Conservation (phyloP, 257 asterid species). For the Capsicum pubescens region DNA sequence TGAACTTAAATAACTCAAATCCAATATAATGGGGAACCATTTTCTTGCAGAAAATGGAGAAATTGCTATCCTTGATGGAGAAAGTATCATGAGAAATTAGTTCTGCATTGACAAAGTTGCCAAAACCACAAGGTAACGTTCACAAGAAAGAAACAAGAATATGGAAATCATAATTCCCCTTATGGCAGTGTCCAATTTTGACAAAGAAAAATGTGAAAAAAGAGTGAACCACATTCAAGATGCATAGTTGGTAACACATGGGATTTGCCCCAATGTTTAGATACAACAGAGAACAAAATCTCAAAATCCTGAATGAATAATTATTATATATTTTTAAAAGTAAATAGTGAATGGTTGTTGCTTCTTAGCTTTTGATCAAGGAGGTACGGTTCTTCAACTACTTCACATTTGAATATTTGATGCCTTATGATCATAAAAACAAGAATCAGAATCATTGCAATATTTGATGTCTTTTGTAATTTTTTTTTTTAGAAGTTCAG, state of each 20-base stretch:
- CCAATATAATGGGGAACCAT: too few relatives aligned
- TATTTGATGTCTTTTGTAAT: neutral
- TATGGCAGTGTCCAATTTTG: conserved; percentile 15
- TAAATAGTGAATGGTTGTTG: conserved; percentile 7
- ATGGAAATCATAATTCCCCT: neutral
- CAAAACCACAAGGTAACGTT: neutral
- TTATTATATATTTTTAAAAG: neutral
- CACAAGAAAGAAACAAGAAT: conserved; percentile 15
- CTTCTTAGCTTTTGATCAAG: neutral
- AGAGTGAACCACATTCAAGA: conserved; percentile 21
- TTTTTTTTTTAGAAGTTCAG: too few relatives aligned
- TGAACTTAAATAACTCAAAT: too few relatives aligned
- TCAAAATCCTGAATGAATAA: neutral
- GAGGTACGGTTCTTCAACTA: neutral
- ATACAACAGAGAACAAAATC: conserved; percentile 14
- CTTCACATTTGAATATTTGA: neutral
- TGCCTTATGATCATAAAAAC: neutral
- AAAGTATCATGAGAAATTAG: too few relatives aligned
- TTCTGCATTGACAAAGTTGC: neutral
- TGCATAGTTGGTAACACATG: conserved; percentile 10
- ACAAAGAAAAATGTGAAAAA: neutral
- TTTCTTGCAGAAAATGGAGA: too few relatives aligned
- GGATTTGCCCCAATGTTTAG: neutral
- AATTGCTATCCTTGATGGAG: too few relatives aligned
- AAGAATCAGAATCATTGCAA: conserved; percentile 23